These are phyloP conservation scores for Ogataea degrootiae DNA, from an alignment of 805 yeast species.

Conservation along the genomic window DNA sequence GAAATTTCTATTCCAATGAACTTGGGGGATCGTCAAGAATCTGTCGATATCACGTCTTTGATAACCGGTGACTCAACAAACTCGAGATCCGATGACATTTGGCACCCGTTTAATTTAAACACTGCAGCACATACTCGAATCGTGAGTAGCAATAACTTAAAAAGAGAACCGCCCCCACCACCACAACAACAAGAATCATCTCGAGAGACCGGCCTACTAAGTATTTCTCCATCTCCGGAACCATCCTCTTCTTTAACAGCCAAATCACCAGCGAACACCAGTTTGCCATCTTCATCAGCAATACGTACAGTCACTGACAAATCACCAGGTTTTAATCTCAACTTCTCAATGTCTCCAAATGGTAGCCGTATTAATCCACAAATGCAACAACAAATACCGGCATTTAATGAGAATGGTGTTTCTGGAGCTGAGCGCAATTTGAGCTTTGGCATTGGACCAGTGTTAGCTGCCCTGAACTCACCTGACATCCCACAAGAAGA, in stretches of 20 bases:
- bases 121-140: neutral
- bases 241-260: too few species aligned
- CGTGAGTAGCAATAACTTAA: neutral
- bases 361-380: too few species aligned
- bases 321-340: too few species aligned
- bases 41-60: slow-evolving; percentile 22
- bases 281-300: too few species aligned
- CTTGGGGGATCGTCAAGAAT: slow-evolving; percentile 11
- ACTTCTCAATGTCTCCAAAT: too few species aligned
- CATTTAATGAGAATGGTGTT: too few species aligned
- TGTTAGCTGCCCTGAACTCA: slow-evolving; percentile 11
- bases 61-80: slow-evolving; percentile 7
- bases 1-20: neutral
- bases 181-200: neutral
- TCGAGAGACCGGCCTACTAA: too few species aligned
- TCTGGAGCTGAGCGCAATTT: slow-evolving; percentile 2
- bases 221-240: too few species aligned
- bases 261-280: too few species aligned
- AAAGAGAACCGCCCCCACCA: neutral
- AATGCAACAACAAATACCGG: too few species aligned
- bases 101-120: slow-evolving; percentile 21
- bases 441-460: slow-evolving; percentile 28
- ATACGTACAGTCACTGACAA: too few species aligned
- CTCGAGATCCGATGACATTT: slow-evolving; percentile 15
- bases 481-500: neutral